phyloP scores from a whole-genome alignment of 2,329 filamentous ascomycete genomes.

The Ophiostoma triangulosporum region DNA sequence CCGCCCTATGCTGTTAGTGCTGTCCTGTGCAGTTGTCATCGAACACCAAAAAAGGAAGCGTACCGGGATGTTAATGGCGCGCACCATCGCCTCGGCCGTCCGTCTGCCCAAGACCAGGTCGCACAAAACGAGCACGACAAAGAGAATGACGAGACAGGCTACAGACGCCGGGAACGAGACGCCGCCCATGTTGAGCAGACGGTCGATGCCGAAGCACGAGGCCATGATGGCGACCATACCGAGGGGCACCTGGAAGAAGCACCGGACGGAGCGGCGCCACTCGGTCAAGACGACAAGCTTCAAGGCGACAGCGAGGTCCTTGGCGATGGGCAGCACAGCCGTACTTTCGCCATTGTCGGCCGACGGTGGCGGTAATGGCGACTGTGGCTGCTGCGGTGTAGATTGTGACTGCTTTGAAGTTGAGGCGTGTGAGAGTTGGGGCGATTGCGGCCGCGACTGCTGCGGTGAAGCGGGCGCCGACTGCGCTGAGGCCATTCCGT shows the following conservation, averaged over 20 bases:
- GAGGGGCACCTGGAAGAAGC: conserved; percentile 39
- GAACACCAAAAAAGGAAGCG: no score
- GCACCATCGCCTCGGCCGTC: conserved; percentile 33
- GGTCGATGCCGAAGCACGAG: conserved; percentile 30
- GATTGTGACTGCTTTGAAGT: neutral
- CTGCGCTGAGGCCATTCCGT: neutral
- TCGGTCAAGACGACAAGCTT: neutral
- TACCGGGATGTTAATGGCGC: conserved; percentile 35
- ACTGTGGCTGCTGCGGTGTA: neutral
- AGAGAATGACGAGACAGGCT: conserved; percentile 41
- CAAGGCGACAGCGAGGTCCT: neutral
- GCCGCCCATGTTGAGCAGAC: conserved; percentile 29
- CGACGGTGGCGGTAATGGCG: neutral
- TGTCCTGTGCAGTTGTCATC: neutral
- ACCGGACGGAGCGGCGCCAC: conserved; percentile 15
- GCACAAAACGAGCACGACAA: conserved; percentile 32
- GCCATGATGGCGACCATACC: conserved; percentile 28
- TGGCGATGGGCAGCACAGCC: neutral
- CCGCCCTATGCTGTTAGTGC: conserved; percentile 22
- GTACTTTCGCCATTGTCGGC: neutral
- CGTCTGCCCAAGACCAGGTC: conserved; percentile 34
- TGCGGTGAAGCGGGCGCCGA: neutral
- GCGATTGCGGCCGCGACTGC: neutral
- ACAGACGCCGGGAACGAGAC: conserved; percentile 47
- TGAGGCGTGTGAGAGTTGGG: neutral